phyloP scores from a whole-genome alignment of 768 basidiomycete species.

The Kwoniella bestiolae region DNA sequence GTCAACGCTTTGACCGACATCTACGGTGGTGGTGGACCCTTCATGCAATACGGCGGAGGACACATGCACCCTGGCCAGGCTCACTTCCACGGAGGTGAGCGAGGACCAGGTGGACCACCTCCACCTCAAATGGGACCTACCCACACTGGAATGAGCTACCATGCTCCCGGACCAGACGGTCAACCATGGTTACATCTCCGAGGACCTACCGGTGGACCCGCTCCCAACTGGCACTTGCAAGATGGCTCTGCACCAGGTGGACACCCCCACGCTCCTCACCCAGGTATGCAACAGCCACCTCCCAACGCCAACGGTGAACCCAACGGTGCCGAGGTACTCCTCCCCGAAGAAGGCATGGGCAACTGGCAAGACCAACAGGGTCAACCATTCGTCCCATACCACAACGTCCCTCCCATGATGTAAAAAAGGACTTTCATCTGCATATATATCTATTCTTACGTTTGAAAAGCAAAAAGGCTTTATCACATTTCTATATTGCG shows the following conservation, averaged over 20 bases:
- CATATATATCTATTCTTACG: background rate
- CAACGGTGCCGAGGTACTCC: background rate
- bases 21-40: constrained; percentile 52
- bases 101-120: constrained; percentile 17
- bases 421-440: background rate
- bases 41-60: constrained; percentile 28
- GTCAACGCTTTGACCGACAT: constrained; percentile 57
- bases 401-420: constrained; percentile 28
- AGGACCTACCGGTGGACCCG: constrained; percentile 35
- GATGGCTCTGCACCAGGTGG: constrained; percentile 4
- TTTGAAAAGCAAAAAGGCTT: background rate
- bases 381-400: constrained; percentile 24
- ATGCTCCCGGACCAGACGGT: constrained; percentile 51
- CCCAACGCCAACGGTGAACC: background rate
- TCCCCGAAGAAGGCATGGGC: constrained; percentile 16
- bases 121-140: constrained; percentile 32
- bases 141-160: constrained; percentile 49
- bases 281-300: constrained; percentile 18
- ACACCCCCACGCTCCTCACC: background rate
- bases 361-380: constrained; percentile 18
- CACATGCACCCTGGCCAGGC: constrained; percentile 18
- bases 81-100: constrained; percentile 15
- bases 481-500: background rate
- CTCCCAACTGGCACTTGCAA: constrained; percentile 31
- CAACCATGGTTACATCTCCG: constrained; percentile 51